Evolutionary conservation across 169 alveolate genomes (phyloP).

Genomic region (Plasmodium cynomolgi): DNA sequence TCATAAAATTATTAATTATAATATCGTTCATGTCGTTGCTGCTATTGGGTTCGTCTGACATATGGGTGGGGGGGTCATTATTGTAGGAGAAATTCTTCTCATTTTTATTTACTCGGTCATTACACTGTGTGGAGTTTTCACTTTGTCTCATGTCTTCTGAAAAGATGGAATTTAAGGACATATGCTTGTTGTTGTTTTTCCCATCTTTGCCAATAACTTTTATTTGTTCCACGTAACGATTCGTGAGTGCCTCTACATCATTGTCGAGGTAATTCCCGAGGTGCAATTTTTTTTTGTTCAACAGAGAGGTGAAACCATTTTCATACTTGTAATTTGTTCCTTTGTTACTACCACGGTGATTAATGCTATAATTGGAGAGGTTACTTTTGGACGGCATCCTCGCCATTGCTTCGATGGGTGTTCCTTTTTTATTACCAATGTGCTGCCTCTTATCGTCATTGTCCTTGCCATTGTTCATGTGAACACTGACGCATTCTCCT

Average conservation of each 20-base stretch:
- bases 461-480: neutral
- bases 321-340: neutral
- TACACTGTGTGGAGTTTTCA: neutral
- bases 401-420: neutral
- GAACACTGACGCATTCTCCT: neutral
- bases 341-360: neutral
- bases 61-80: neutral
- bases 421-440: neutral
- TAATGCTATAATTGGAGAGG: neutral
- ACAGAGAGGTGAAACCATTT: neutral
- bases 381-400: neutral
- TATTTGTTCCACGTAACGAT: neutral
- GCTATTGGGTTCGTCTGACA: neutral
- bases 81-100: neutral
- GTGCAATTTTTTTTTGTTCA: neutral
- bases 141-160: neutral
- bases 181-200: neutral
- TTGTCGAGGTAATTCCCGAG: neutral
- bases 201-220: neutral
- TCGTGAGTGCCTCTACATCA: neutral
- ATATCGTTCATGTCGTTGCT: neutral
- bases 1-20: constrained; percentile 33
- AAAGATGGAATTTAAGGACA: neutral
- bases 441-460: neutral
- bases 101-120: neutral